Evolutionary conservation across 1,139 yeast species (phyloP).

Genomic region (Petasospora rhodanensis): DNA sequence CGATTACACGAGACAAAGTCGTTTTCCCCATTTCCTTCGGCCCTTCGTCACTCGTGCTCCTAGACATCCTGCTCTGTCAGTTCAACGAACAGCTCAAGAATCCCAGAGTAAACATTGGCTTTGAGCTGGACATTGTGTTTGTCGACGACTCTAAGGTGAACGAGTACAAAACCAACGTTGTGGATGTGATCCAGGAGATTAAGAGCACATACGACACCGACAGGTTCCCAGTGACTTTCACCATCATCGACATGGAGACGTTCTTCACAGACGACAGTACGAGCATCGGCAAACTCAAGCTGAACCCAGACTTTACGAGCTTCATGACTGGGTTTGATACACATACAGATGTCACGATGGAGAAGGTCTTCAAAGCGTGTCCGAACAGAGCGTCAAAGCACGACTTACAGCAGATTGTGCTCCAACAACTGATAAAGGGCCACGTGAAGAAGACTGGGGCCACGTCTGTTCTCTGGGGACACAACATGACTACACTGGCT

Average conservation of each 20-base stretch:
- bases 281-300: constrained; percentile 5
- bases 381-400: constrained; percentile 57
- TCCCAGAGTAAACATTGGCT: constrained; percentile 68
- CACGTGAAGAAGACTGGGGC: constrained; percentile 45
- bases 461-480: constrained; percentile 63
- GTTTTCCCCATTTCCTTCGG: constrained; percentile 66
- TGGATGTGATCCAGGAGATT: constrained; percentile 21
- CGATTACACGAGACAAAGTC: constrained; percentile 32
- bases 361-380: constrained; percentile 26
- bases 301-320: constrained; percentile 12
- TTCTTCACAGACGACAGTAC: constrained; percentile 10
- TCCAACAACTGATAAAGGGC: constrained; percentile 42
- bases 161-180: constrained; percentile 12
- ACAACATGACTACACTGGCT: constrained; percentile 80
- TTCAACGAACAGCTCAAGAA: constrained; percentile 54
- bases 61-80: constrained; percentile 61
- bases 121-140: constrained; percentile 51
- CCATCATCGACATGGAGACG: constrained; percentile 15
- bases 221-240: constrained; percentile 20
- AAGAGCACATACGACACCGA: constrained; percentile 22
- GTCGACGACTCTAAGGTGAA: constrained; percentile 39
- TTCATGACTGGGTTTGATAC: constrained; percentile 1
- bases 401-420: constrained; percentile 52
- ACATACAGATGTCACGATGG: constrained; percentile 15
- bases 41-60: constrained; percentile 56